A percentile compares a stretch with the other conserved stretches of the same genome.
Evolutionary conservation across 768 basidiomycete genomes (phyloP).

Genomic region (Vishniacozyma victoriae): DNA sequence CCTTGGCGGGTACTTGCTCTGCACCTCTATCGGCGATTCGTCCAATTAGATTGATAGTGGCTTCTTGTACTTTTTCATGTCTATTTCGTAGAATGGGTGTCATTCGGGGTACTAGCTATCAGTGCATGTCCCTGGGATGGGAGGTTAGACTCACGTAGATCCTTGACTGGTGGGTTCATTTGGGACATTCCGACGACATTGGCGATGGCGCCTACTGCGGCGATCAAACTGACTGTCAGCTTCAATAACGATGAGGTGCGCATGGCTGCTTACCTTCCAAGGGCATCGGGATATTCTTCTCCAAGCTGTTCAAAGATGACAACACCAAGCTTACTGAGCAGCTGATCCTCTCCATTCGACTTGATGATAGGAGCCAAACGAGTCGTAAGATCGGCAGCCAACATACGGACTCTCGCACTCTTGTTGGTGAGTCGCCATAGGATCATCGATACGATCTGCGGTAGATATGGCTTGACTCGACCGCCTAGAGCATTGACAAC

Average conservation of each 20-base stretch:
- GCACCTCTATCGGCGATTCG: conserved; percentile 98
- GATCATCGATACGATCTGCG: conserved; percentile 96
- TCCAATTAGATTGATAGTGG: conserved; percentile 98
- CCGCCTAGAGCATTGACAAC: conserved; percentile 92
- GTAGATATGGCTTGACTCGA: conserved; percentile 95
- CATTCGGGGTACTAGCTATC: conserved; percentile 88
- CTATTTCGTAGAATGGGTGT: conserved; percentile 98
- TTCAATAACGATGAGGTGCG: not conserved
- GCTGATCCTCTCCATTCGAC: conserved; percentile 92
- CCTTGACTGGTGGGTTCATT: conserved; percentile 99
- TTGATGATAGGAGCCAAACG: conserved; percentile 95
- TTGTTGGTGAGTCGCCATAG: conserved; percentile 99
- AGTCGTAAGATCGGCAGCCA: conserved; percentile 97
- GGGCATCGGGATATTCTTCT: conserved; percentile 97
- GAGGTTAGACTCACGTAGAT: conserved; percentile 68
- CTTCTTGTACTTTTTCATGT: conserved; percentile 99
- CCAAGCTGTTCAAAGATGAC: conserved; percentile 97
- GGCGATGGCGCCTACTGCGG: conserved; percentile 95
- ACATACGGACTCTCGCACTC: conserved; percentile 96
- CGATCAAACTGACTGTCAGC: conserved; percentile 71
- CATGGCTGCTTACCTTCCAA: conserved; percentile 57
- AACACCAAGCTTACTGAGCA: conserved; percentile 89
- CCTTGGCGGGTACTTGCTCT: conserved; percentile 94
- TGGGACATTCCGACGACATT: conserved; percentile 99
- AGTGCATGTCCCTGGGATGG: conserved; percentile 21